A percentile compares a stretch with the other conserved stretches of the same genome.
These are phyloP conservation scores for Backusella parvicylindrica DNA, from an alignment of 192 early-diverging fungal genomes.

Conservation along the genomic window DNA sequence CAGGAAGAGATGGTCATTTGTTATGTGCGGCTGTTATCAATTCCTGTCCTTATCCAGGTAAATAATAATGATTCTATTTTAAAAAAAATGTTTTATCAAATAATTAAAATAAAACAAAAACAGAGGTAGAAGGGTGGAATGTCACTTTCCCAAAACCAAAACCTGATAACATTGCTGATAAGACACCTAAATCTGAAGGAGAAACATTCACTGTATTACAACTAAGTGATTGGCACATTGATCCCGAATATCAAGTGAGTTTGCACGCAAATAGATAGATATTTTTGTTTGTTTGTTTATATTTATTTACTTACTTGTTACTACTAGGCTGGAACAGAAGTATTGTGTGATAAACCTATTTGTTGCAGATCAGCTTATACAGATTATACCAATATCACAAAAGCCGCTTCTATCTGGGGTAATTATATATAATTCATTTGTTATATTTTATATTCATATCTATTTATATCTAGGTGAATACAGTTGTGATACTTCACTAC, in stretches of 20 bases:
- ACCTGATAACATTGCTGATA: conserved; percentile 23
- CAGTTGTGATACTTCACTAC: conserved; percentile 45
- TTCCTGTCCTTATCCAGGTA: conserved; percentile 39
- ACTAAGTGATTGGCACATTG: conserved; percentile 50
- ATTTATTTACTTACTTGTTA: neutral
- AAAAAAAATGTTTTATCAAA: neutral
- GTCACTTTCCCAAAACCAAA: conserved; percentile 43
- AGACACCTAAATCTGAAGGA: conserved; percentile 27
- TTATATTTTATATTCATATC: neutral
- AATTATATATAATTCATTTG: neutral
- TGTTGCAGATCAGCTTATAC: conserved; percentile 48
- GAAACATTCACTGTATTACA: conserved; percentile 40
- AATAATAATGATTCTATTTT: conserved; percentile 9
- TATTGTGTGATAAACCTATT: conserved; percentile 44
- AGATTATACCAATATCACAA: conserved; percentile 28
- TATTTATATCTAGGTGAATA: conserved; percentile 36
- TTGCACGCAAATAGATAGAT: neutral
- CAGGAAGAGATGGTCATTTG: conserved; percentile 40
- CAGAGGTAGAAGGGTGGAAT: conserved; percentile 21
- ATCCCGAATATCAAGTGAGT: conserved; percentile 37
- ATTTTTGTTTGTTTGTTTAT: neutral
- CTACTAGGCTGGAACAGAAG: conserved; percentile 40
- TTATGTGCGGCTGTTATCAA: conserved; percentile 38
- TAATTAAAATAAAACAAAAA: neutral
- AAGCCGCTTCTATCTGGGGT: conserved; percentile 34